Base-by-base conservation (phyloP, 192 early-diverging fungal genomes). In the Mortierella antarctica region DNA sequence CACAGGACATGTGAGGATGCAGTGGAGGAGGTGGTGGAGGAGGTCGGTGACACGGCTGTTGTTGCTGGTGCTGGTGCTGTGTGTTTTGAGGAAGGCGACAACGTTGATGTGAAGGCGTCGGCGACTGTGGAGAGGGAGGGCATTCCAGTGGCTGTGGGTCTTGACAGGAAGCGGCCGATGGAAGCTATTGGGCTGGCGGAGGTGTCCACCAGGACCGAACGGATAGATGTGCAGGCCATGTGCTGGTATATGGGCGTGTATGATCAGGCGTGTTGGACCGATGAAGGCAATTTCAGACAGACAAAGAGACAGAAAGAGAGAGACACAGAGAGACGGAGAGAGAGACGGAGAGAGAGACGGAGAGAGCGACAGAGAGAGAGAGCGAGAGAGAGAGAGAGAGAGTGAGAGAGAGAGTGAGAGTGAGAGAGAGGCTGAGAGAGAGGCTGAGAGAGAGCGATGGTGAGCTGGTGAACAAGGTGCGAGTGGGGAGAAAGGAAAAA, bases 151-250 rank as follows among this genome's bases (percentile, higher is more conserved):
- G 50, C 42, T 20, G 42, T 73, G 17, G 65, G 64, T 40, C 40
- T 71, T 55, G 70, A 18, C 11, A 73, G 4, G 13, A 73, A 44
- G 15, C 71, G 63, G 18, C 52, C 59, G 57, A 74, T 54, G 44
- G 64, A 54, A 2, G 73, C 65, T 46, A 74, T 74, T 18, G 73
- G 65, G 5, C 48, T 15, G 8, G 53, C n/a, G 7, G 60, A 54
- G 66, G 57, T 69, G 61, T 68, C 74, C 46, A 69, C 60, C 41
- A 76, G 50, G 39, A 49, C 61, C 5, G 74, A 54, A 31, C 74
- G 74, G 61, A 76, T 48, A 1, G 74, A 57, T 76, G 74, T 57
- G 67, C 74, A 76, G 17, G 74, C 67, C 74, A 76, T 76, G 18
- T 40, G 31, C 57, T 53, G 2, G 39, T 40, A 10, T 54, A 6